A percentile compares a stretch with the other conserved stretches of the same genome.
Evolutionary conservation across 2,329 filamentous ascomycete genomes (phyloP).

Genomic region (Penicillium sp.): DNA sequence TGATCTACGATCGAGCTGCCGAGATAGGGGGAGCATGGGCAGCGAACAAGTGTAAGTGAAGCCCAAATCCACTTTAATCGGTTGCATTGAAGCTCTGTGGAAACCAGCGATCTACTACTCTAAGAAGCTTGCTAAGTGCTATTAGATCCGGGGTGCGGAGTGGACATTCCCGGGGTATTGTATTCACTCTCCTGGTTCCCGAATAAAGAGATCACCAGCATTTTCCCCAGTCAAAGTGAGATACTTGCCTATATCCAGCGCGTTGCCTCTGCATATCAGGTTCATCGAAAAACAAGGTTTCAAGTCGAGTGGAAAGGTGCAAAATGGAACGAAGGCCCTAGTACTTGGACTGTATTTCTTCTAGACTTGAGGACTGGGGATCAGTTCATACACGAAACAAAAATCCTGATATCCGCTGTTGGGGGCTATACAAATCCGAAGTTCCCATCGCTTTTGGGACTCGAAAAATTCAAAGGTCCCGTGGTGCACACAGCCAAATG

Average conservation of each 20-base stretch:
- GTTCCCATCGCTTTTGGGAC: not conserved
- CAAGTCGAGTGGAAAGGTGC: conserved; percentile 10
- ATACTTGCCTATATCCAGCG: conserved; percentile 9
- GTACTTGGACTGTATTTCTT: conserved; percentile 7
- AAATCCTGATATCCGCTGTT: conserved; percentile 8
- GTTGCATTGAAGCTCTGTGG: not conserved
- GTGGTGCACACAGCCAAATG: conserved; percentile 10
- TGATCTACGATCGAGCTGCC: conserved; percentile 9
- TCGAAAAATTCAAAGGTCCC: conserved; percentile 9
- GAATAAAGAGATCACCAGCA: conserved; percentile 7
- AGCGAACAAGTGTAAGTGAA: conserved; percentile 6
- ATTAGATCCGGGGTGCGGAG: conserved; percentile 11
- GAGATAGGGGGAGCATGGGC: conserved; percentile 8
- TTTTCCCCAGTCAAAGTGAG: conserved; percentile 7
- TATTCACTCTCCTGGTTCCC: conserved; percentile 11
- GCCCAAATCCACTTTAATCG: not conserved
- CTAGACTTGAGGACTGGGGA: conserved; percentile 3
- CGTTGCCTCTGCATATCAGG: conserved; percentile 1
- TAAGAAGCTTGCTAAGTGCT: not conserved
- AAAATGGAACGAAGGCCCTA: conserved; percentile 4
- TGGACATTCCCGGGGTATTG: conserved; percentile 11
- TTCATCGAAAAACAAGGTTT: not conserved
- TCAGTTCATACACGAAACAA: conserved; percentile 7
- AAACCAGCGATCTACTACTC: not conserved
- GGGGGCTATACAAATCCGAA: conserved; percentile 12